phyloP scores from a whole-genome alignment of 768 basidiomycete genomes.

The Serendipita sp. region DNA sequence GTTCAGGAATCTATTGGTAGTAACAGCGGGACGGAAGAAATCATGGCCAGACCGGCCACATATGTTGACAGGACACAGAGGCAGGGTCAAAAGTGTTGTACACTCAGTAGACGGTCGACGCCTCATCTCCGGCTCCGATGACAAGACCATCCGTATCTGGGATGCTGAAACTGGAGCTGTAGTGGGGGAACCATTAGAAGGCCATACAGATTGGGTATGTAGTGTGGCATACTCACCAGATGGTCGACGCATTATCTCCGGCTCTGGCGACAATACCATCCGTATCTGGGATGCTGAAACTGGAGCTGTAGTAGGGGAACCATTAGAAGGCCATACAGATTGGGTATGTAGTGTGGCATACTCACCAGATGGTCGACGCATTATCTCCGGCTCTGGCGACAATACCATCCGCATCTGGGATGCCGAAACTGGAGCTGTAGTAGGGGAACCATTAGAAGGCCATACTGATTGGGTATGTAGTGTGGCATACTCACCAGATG shows the following conservation, averaged over 20 bases:
- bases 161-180: slow-evolving; percentile 6
- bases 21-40: background rate
- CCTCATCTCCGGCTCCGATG: background rate
- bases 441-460: slow-evolving; percentile 19
- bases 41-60: background rate
- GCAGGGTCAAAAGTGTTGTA: background rate
- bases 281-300: slow-evolving; percentile 8
- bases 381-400: slow-evolving; percentile 27
- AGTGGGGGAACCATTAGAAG: slow-evolving; percentile 1
- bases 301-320: background rate
- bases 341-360: slow-evolving; percentile 24
- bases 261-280: background rate
- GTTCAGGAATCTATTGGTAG: background rate
- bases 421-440: slow-evolving; percentile 20
- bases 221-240: slow-evolving; percentile 7
- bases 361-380: slow-evolving; percentile 26
- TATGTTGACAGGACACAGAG: background rate
- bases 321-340: slow-evolving; percentile 1
- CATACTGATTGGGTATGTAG: slow-evolving; percentile 30
- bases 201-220: background rate
- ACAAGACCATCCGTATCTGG: background rate
- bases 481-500: slow-evolving; percentile 29
- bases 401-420: slow-evolving; percentile 30
- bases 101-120: background rate
- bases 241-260: background rate